Base-by-base conservation (phyloP, 1,284 basidiomycete species). In the Retiboletus flavoniger region DNA sequence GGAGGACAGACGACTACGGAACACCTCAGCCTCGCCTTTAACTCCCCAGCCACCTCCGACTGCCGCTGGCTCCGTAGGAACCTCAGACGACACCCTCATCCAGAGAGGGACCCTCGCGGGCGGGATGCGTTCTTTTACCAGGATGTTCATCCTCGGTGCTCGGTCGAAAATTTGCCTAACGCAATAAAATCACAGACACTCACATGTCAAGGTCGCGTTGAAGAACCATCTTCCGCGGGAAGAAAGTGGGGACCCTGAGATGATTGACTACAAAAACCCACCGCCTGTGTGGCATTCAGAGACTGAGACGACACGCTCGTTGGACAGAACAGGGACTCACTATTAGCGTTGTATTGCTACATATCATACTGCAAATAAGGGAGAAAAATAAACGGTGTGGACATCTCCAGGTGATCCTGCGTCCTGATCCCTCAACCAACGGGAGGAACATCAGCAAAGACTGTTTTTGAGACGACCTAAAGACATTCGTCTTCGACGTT, bases 381-480 rank as follows among this genome's bases (percentile, higher is more conserved):
- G 26, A 28, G 19, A 16, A 3, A 29, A 11, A 19, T 8, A 32
- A 29, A 34, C 21, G 11, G 45, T 53, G 85, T 91, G 71, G 80
- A 75, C 81, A 70, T 75, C 86, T 80, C 85, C 85, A 91, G 89
- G 89, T 91, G 84, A 86, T 91, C 89, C 84, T 79, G 88, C 89
- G 76, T 91, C 89, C 85, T 89, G 41, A 74, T 85, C 77, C 80
- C 89, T 91, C 89, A 72, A 91, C 89, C 89, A 81, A 69, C 72
- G 89, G 89, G 88, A 91, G 79, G 76, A 83, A 80, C 88, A 76
- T 78, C 89, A 83, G 89, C 89, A 82, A 81, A 85, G 87, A 91
- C 81, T 90, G 89, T 91, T 91, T 91, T 91, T 81, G 85, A 85
- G 85, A 76, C 69, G 74, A 68, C 81, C 73, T 69, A 56, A 76